These are phyloP conservation scores for Periconia digitata DNA, from an alignment of 2,329 filamentous ascomycete species.

Conservation along the genomic window DNA sequence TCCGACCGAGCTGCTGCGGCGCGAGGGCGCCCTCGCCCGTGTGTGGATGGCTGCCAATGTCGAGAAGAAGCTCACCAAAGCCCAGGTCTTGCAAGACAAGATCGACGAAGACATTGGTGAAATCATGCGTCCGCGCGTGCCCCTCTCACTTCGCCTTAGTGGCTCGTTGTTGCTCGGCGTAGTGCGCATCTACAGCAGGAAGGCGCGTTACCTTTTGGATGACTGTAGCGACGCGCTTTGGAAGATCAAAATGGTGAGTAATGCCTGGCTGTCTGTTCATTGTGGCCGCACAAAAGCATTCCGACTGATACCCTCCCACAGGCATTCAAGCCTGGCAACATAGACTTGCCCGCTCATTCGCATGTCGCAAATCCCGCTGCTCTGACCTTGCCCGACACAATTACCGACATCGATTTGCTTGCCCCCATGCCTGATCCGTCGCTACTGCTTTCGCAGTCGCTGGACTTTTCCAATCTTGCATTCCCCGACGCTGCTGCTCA, in stretches of 20 bases:
- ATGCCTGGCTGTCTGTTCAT: neutral
- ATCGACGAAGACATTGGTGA: slow-evolving; percentile 92
- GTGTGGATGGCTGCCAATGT: slow-evolving; percentile 98
- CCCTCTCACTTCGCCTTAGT: slow-evolving; percentile 90
- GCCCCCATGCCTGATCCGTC: slow-evolving; percentile 77
- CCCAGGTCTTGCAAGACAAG: slow-evolving; percentile 91
- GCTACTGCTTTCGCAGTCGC: slow-evolving; percentile 73
- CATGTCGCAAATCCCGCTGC: slow-evolving; percentile 81
- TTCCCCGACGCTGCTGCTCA: slow-evolving; percentile 48
- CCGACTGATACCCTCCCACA: slow-evolving; percentile 43
- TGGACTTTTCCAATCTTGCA: slow-evolving; percentile 48
- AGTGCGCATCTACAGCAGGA: slow-evolving; percentile 95
- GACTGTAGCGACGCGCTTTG: slow-evolving; percentile 97
- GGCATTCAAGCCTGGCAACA: slow-evolving; percentile 96
- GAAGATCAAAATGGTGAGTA: slow-evolving; percentile 93
- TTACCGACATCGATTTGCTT: slow-evolving; percentile 90
- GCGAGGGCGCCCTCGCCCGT: slow-evolving; percentile 94
- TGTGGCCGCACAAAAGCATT: slow-evolving; percentile 19
- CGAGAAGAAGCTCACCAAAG: slow-evolving; percentile 97
- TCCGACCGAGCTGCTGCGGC: slow-evolving; percentile 90
- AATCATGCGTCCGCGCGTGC: slow-evolving; percentile 89
- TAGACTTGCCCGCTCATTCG: slow-evolving; percentile 80
- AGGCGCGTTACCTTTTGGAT: slow-evolving; percentile 92
- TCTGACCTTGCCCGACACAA: slow-evolving; percentile 84
- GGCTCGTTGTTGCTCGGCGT: slow-evolving; percentile 94